These are phyloP conservation scores for Gossypium anomalum DNA, from an alignment of 345 rosid genomes.

Conservation along the genomic window DNA sequence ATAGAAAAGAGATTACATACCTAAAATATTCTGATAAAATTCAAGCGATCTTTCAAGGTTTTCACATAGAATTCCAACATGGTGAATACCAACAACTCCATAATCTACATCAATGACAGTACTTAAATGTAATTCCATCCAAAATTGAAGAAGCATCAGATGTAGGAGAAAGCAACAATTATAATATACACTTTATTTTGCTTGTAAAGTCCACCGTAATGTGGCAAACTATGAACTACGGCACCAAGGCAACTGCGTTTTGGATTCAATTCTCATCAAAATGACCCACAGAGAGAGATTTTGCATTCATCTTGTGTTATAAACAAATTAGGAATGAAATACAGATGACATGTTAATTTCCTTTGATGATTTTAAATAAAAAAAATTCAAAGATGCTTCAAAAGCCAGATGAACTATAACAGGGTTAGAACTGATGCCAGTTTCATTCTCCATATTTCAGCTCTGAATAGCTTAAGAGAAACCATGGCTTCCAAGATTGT, in stretches of 20 bases:
- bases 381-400: neutral
- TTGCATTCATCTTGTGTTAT: conserved; percentile 6
- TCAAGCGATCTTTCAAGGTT: conserved; percentile 82
- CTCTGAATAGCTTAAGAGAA: neutral
- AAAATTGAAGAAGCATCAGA: neutral
- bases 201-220: neutral
- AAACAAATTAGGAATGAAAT: neutral
- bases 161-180: neutral
- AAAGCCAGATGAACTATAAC: neutral
- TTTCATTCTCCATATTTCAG: neutral
- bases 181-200: neutral
- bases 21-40: conserved; percentile 74
- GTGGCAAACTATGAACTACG: neutral
- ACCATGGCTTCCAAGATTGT: neutral
- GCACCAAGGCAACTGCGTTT: neutral
- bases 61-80: conserved; percentile 81
- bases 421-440: neutral
- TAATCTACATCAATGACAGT: conserved; percentile 48
- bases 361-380: neutral
- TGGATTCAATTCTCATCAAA: neutral
- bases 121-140: neutral
- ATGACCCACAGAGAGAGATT: neutral
- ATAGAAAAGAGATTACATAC: conserved; percentile 22
- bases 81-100: conserved; percentile 79
- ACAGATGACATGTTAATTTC: too few relatives aligned